These are phyloP conservation scores for Penicillium coprophilum DNA, from an alignment of 495 filamentous ascomycete species.

Conservation along the genomic window DNA sequence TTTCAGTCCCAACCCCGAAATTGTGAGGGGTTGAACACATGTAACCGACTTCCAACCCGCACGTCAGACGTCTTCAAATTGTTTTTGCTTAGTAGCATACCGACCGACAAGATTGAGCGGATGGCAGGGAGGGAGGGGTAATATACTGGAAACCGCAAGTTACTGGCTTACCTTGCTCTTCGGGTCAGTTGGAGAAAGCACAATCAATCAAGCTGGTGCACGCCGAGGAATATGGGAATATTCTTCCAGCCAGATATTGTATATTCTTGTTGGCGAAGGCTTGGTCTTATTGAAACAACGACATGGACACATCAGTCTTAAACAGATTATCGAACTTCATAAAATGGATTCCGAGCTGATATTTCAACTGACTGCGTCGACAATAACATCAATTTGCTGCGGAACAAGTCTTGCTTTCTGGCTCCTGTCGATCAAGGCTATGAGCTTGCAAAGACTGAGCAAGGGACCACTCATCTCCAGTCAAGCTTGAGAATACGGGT, in stretches of 20 bases:
- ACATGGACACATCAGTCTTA: no score
- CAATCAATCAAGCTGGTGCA: no score
- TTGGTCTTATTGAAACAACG: no score
- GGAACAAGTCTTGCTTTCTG: constrained; percentile 13
- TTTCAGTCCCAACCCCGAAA: background rate
- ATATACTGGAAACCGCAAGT: background rate
- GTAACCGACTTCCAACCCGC: background rate
- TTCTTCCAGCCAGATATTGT: no score
- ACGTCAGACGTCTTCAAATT: background rate
- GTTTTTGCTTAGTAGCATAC: no score
- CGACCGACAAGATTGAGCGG: no score
- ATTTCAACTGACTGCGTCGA: constrained; percentile 1
- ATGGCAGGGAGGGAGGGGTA: background rate
- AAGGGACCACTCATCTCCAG: constrained; percentile 7
- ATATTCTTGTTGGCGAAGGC: no score
- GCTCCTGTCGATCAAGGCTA: constrained; percentile 13
- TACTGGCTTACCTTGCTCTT: background rate
- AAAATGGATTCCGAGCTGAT: background rate
- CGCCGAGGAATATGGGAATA: no score
- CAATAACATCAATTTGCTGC: constrained; percentile 10
- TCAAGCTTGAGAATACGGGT: no score
- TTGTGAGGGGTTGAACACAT: no score
- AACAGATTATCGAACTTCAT: no score
- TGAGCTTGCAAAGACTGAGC: constrained; percentile 7
- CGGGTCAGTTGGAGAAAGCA: no score